Evolutionary conservation across 1,139 yeast genomes (phyloP), one percentile per base, ranked within the genome.

Genomic region (Komagataea norvegica): DNA sequence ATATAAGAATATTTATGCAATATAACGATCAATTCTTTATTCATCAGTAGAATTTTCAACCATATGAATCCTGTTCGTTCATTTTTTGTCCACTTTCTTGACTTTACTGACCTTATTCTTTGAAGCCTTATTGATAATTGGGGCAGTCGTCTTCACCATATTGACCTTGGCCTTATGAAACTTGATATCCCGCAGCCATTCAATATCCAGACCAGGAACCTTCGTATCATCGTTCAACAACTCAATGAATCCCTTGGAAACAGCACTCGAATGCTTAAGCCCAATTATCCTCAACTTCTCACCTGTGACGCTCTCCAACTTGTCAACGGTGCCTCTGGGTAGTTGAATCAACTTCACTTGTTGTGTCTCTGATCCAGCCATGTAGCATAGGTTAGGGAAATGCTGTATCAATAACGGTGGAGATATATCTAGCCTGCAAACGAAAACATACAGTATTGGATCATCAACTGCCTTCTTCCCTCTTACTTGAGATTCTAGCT

Each of bases 271-370:
- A 5, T 11, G 23, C 17, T 29, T 29, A 16, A 54, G 8, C 1
- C 51, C 56, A 6, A 54, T 31, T 1, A 54, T 45, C 5, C 49
- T 48, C 3, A 39, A 34, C 17, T 40, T 42, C 8, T 25, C 36
- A 2, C 47, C 62, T 14, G 72, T 48, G 1, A 59, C 57, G 11
- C 53, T 44, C 14, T 72, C 65, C 3, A 77, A 48, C 38, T 52
- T 52, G 2, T 48, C 51, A 53, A 65, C 60, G 4, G 76, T 60
- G 1, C 74, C 72, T 44, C 64, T 63, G 1, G 84, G 82, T 13
- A 79, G 60, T 43, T 73, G 77, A 0, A 79, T 60, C 28, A 79
- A 58, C 47, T 75, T 77, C 2, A 75, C 74, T 20, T 61, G 44
- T 15, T 51, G 47, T 0, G 25, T 9, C 2, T 42, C 31, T 1